A percentile compares a stretch with the other conserved stretches of the same genome.
These are phyloP conservation scores for Candida namnaoensis DNA, from an alignment of 805 yeast species.

Conservation along the genomic window DNA sequence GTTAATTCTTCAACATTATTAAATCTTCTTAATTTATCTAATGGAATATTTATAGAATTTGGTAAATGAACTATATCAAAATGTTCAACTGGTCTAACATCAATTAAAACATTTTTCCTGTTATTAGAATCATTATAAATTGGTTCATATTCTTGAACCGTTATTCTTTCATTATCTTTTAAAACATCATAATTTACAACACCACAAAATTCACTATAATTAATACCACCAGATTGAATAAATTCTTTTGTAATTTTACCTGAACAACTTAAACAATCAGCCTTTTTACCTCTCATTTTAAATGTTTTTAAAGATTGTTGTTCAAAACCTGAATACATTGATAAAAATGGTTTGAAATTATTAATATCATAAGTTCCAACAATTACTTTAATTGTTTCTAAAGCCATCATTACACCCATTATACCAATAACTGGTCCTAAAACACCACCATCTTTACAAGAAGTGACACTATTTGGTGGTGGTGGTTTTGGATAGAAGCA, in stretches of 20 bases:
- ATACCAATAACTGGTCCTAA: conserved; percentile 95
- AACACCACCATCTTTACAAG: conserved; percentile 92
- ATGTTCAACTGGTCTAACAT: conserved; percentile 79
- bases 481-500: conserved; percentile 93
- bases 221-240: conserved; percentile 38
- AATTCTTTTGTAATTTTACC: conserved; percentile 38
- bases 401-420: conserved; percentile 82
- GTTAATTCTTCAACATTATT: conserved; percentile 14
- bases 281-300: conserved; percentile 67
- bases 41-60: conserved; percentile 54
- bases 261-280: conserved; percentile 51
- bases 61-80: conserved; percentile 58
- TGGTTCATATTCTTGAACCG: conserved; percentile 27
- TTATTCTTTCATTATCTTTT: conserved; percentile 34
- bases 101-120: conserved; percentile 33
- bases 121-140: conserved; percentile 11
- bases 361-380: conserved; percentile 42
- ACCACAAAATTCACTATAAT: conserved; percentile 79
- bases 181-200: conserved; percentile 35
- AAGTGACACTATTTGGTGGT: conserved; percentile 67
- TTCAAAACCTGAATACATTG: conserved; percentile 61
- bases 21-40: conserved; percentile 34
- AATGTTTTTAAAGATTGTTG: conserved; percentile 61
- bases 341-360: conserved; percentile 58
- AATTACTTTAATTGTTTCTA: conserved; percentile 74